Conservation (phyloP, 1,139 yeast species). For the Candida frijolesensis region DNA sequence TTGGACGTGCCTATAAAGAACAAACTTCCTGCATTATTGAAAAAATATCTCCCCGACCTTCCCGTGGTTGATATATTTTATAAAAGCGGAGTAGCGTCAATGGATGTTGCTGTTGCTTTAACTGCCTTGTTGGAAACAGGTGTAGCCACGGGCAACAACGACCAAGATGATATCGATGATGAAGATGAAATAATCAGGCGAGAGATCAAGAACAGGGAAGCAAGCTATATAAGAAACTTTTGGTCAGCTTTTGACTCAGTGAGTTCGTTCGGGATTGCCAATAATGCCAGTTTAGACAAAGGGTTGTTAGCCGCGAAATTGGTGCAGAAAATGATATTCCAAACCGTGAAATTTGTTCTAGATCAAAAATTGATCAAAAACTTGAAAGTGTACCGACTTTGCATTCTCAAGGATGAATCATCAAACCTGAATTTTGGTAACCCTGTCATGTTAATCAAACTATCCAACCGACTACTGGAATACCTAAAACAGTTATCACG, state of each 20-base stretch:
- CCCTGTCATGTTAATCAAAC: slow-evolving; percentile 79
- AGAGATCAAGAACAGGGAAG: slow-evolving; percentile 56
- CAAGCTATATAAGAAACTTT: slow-evolving; percentile 83
- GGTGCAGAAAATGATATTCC: slow-evolving; percentile 82
- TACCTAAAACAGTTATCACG: slow-evolving; percentile 78
- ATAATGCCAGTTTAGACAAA: slow-evolving; percentile 5
- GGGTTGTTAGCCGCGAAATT: slow-evolving; percentile 61
- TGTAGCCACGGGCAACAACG: slow-evolving; percentile 34
- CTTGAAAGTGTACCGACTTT: slow-evolving; percentile 77
- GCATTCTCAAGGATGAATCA: slow-evolving; percentile 81
- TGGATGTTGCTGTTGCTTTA: slow-evolving; percentile 89
- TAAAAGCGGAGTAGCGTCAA: slow-evolving; percentile 67
- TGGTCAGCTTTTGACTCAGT: slow-evolving; percentile 97
- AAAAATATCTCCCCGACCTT: slow-evolving; percentile 56
- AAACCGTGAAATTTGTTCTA: slow-evolving; percentile 84
- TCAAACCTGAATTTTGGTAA: slow-evolving; percentile 77
- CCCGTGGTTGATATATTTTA: slow-evolving; percentile 81
- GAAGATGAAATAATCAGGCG: slow-evolving; percentile 43
- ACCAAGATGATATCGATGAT: slow-evolving; percentile 24
- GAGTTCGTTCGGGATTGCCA: slow-evolving; percentile 54
- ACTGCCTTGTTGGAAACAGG: slow-evolving; percentile 79
- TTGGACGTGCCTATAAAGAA: slow-evolving; percentile 81
- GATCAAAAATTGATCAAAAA: slow-evolving; percentile 82
- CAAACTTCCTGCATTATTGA: slow-evolving; percentile 69
- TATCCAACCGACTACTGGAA: slow-evolving; percentile 91